A percentile compares a stretch with the other conserved stretches of the same genome.
These are phyloP conservation scores for Eucalyptus tenuipes DNA, from an alignment of 345 rosid genomes.

Conservation along the genomic window DNA sequence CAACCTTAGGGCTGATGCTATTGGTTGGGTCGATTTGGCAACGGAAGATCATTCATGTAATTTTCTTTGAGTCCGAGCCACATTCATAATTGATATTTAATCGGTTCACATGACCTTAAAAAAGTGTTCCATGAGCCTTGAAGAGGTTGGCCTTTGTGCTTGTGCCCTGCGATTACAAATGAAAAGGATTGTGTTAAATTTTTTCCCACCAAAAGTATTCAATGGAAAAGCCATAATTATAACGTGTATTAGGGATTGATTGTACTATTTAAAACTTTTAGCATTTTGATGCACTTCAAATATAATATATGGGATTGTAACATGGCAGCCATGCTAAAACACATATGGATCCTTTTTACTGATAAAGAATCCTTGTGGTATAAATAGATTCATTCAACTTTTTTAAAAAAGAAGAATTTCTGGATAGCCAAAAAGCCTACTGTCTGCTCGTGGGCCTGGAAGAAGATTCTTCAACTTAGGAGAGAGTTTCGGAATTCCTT, in stretches of 20 bases:
- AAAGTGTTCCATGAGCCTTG: not conserved
- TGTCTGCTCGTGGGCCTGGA: too few species aligned
- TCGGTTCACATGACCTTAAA: not conserved
- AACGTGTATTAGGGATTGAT: not conserved
- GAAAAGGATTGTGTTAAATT: too few species aligned
- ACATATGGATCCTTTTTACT: too few species aligned
- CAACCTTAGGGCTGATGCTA: not conserved
- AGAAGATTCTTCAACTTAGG: too few species aligned
- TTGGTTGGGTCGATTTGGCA: not conserved
- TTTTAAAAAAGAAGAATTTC: too few species aligned
- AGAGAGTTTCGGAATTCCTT: too few species aligned
- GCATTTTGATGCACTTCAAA: not conserved
- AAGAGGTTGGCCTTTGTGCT: not conserved
- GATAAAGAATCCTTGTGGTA: too few species aligned
- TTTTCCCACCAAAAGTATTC: too few species aligned
- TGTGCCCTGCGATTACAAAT: not conserved
- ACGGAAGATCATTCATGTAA: not conserved
- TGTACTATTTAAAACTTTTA: not conserved
- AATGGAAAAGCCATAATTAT: not conserved
- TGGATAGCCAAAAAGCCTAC: too few species aligned
- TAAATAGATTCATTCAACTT: too few species aligned
- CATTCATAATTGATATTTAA: not conserved
- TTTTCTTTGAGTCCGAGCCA: not conserved
- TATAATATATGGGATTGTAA: too few species aligned
- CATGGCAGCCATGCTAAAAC: too few species aligned